Percentiles rank a stretch among this genome's conserved stretches.
These are phyloP conservation scores for Endotrypanum monterogeii DNA, from an alignment of 208 protist species.

Conservation along the genomic window DNA sequence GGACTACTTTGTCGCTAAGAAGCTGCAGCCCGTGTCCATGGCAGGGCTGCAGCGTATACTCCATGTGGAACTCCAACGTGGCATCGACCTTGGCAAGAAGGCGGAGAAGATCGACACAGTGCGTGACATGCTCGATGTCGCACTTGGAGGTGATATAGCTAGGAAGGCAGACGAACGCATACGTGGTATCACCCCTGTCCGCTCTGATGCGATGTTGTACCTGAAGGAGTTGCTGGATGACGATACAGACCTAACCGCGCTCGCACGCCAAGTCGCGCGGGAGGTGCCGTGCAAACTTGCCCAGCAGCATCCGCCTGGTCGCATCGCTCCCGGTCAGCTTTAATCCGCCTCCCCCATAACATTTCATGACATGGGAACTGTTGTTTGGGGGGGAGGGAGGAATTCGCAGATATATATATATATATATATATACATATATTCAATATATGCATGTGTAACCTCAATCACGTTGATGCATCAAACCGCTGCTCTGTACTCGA, in stretches of 20 bases:
- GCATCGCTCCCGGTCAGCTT: slow-evolving; percentile 64
- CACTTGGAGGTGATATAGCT: slow-evolving; percentile 77
- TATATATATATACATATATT: background rate
- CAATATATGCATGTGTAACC: too few species aligned
- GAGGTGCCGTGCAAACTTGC: slow-evolving; percentile 69
- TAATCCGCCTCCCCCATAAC: slow-evolving; percentile 13
- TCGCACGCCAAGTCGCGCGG: slow-evolving; percentile 67
- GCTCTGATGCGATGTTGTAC: slow-evolving; percentile 69
- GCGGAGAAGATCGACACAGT: slow-evolving; percentile 80
- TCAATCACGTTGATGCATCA: background rate
- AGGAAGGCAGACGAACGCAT: slow-evolving; percentile 69
- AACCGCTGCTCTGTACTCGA: background rate
- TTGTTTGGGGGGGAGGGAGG: background rate
- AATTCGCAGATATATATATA: too few species aligned
- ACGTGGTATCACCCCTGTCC: slow-evolving; percentile 66
- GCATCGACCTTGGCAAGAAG: slow-evolving; percentile 83
- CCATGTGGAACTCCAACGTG: slow-evolving; percentile 79
- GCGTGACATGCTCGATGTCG: slow-evolving; percentile 84
- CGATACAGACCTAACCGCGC: slow-evolving; percentile 75
- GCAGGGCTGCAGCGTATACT: slow-evolving; percentile 82
- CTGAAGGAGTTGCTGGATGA: slow-evolving; percentile 89
- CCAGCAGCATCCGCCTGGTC: slow-evolving; percentile 61
- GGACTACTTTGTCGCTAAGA: slow-evolving; percentile 80
- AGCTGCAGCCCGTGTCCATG: slow-evolving; percentile 79
- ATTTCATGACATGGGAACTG: background rate